phyloP scores from a whole-genome alignment of 768 basidiomycete genomes.

The Suillus cothurnatus region DNA sequence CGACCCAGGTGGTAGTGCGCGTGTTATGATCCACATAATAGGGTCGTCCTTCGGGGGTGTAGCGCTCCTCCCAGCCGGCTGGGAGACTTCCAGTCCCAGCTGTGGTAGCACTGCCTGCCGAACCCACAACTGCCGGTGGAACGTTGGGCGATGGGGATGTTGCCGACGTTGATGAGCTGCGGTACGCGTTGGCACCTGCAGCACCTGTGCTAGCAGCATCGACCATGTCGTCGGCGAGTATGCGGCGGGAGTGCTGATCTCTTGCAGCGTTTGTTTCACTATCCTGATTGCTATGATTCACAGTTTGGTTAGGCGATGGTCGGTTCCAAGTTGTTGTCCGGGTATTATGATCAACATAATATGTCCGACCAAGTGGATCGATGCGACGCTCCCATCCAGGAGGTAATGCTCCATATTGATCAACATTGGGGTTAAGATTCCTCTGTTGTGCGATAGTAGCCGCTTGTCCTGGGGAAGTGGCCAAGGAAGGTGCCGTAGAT shows the following conservation, averaged over 20 bases:
- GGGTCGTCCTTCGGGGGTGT: constrained; percentile 96
- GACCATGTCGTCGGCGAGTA: constrained; percentile 84
- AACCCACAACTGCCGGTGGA: constrained; percentile 51
- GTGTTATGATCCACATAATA: constrained; percentile 99
- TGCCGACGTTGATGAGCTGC: constrained; percentile 38
- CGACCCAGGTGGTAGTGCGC: constrained; percentile 99
- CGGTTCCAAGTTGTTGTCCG: constrained; percentile 98
- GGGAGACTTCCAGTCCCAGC: constrained; percentile 86
- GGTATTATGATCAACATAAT: constrained; percentile 99
- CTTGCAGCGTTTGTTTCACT: constrained; percentile 84
- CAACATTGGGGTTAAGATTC: constrained; percentile 94
- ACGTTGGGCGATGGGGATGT: constrained; percentile 35
- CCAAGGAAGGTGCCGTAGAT: constrained; percentile 18
- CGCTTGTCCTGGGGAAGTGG: constrained; percentile 40
- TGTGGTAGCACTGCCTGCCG: constrained; percentile 53
- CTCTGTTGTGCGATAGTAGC: constrained; percentile 57
- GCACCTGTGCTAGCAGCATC: constrained; percentile 60
- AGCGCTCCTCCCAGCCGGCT: constrained; percentile 98
- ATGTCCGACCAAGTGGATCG: constrained; percentile 93
- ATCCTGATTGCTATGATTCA: constrained; percentile 71
- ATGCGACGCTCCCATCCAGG: constrained; percentile 96
- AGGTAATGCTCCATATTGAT: constrained; percentile 91
- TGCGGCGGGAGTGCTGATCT: constrained; percentile 82
- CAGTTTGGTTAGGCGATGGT: constrained; percentile 75
- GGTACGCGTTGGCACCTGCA: constrained; percentile 42